These are phyloP conservation scores for Globisporangium rhizosaccharum DNA, from an alignment of 352 stramenopile genomes.

Conservation along the genomic window DNA sequence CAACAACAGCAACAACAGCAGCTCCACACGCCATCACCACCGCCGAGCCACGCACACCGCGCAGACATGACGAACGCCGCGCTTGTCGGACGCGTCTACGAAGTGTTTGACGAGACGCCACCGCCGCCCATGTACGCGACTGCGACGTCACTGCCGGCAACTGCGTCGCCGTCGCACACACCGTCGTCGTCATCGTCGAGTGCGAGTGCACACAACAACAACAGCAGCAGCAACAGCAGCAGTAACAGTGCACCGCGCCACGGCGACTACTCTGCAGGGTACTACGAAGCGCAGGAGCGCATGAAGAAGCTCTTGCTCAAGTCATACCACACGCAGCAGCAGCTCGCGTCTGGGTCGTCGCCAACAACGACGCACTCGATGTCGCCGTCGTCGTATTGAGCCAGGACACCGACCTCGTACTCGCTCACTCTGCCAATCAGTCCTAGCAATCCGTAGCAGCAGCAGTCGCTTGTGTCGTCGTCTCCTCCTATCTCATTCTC, in stretches of 20 bases:
- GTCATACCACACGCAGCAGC: constrained; percentile 76
- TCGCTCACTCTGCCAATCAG: not conserved
- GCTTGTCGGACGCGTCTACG: constrained; percentile 30
- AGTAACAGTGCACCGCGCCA: constrained; percentile 12
- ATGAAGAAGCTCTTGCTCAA: constrained; percentile 77
- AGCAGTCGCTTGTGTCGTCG: too few species aligned
- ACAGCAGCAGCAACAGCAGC: not conserved
- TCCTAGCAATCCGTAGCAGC: too few species aligned
- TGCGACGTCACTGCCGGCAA: constrained; percentile 15
- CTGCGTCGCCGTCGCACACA: constrained; percentile 5
- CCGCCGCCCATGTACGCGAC: constrained; percentile 13
- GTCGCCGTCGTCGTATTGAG: not conserved
- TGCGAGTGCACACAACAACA: not conserved
- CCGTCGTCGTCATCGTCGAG: not conserved
- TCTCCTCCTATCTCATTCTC: too few species aligned
- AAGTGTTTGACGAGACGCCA: constrained; percentile 30
- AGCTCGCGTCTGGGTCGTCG: constrained; percentile 46
- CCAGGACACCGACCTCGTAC: not conserved
- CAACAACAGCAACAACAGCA: constrained; percentile 18
- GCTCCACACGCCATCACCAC: constrained; percentile 14
- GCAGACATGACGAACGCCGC: constrained; percentile 1
- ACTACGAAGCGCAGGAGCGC: constrained; percentile 63
- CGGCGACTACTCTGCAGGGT: constrained; percentile 37
- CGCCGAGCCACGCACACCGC: not conserved
- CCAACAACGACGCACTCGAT: constrained; percentile 9